phyloP scores from a whole-genome alignment of 73 alveolate species.

The Tetrahymena malaccensis region DNA sequence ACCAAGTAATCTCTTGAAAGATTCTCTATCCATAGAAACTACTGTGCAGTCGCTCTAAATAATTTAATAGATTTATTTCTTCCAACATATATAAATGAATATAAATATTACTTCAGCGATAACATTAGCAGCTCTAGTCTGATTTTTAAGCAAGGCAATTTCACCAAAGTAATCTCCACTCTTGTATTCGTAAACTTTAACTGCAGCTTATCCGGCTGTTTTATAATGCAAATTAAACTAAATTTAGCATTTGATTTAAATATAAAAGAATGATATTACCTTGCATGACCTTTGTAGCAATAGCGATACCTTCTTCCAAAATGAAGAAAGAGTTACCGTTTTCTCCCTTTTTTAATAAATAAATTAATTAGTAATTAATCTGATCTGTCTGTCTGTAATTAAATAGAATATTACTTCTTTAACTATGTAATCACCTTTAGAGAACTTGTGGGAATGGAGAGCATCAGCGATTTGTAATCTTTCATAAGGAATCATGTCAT shows the following conservation, averaged over 20 bases:
- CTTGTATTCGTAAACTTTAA: conserved; percentile 68
- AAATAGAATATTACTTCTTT: background rate
- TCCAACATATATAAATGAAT: conserved; percentile 25
- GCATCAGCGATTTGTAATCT: conserved; percentile 82
- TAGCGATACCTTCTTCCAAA: conserved; percentile 66
- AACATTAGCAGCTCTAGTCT: conserved; percentile 90
- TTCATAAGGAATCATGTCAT: conserved; percentile 75
- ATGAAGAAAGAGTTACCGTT: conserved; percentile 60
- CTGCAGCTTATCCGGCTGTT: conserved; percentile 65
- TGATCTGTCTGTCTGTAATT: background rate
- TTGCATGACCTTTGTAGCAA: conserved; percentile 50
- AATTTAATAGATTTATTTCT: conserved; percentile 53
- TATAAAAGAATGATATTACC: conserved; percentile 53
- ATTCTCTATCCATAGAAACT: conserved; percentile 51
- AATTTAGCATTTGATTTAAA: conserved; percentile 7
- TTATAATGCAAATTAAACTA: conserved; percentile 47
- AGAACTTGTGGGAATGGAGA: conserved; percentile 20
- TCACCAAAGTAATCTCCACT: conserved; percentile 95
- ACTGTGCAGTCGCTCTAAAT: conserved; percentile 44
- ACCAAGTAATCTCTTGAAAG: conserved; percentile 72
- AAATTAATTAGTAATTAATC: background rate
- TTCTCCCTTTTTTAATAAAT: conserved; percentile 54
- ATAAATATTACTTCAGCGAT: conserved; percentile 44
- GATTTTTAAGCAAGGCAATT: conserved; percentile 84
- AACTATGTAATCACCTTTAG: conserved; percentile 23